Evolutionary conservation across 2,329 filamentous ascomycete species (phyloP).

Genomic region (Lomentospora prolificans): DNA sequence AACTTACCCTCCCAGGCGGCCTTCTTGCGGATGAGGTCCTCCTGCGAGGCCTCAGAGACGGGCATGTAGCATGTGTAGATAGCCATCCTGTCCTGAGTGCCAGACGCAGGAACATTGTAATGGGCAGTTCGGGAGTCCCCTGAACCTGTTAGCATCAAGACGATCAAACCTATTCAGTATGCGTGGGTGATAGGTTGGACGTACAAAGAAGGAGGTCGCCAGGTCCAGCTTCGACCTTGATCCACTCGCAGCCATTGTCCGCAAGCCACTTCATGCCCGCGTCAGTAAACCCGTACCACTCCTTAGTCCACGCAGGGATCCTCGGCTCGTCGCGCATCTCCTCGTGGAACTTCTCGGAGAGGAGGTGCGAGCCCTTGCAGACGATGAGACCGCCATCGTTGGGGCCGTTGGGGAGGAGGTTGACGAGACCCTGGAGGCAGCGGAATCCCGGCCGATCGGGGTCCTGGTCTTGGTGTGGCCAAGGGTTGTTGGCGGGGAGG

Average conservation of each 20-base stretch:
- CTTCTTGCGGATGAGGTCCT: constrained; percentile 30
- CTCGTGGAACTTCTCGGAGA: constrained; percentile 24
- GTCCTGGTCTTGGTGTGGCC: constrained; percentile 37
- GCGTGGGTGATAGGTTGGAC: constrained; percentile 7
- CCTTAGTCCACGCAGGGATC: constrained; percentile 24
- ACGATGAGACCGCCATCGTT: constrained; percentile 25
- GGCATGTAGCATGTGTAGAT: constrained; percentile 19
- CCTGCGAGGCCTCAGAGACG: constrained; percentile 26
- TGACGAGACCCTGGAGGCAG: constrained; percentile 41
- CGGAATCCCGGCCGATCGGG: constrained; percentile 30
- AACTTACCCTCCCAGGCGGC: constrained; percentile 24
- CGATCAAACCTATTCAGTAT: background rate
- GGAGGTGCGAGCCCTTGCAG: constrained; percentile 17
- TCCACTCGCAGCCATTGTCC: constrained; percentile 20
- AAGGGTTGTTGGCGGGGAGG: constrained; percentile 23
- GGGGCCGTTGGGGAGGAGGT: constrained; percentile 25
- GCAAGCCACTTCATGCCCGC: constrained; percentile 26
- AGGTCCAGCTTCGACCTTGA: constrained; percentile 30
- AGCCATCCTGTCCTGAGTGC: constrained; percentile 8
- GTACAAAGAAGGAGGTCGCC: constrained; percentile 30
- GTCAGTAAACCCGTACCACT: constrained; percentile 25
- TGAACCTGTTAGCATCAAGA: background rate
- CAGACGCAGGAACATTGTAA: constrained; percentile 27
- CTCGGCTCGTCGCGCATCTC: constrained; percentile 22
- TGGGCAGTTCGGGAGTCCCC: constrained; percentile 29